A percentile compares a stretch with the other conserved stretches of the same genome.
Conservation (phyloP, 1,284 basidiomycete species). For the Tausonia pullulans region DNA sequence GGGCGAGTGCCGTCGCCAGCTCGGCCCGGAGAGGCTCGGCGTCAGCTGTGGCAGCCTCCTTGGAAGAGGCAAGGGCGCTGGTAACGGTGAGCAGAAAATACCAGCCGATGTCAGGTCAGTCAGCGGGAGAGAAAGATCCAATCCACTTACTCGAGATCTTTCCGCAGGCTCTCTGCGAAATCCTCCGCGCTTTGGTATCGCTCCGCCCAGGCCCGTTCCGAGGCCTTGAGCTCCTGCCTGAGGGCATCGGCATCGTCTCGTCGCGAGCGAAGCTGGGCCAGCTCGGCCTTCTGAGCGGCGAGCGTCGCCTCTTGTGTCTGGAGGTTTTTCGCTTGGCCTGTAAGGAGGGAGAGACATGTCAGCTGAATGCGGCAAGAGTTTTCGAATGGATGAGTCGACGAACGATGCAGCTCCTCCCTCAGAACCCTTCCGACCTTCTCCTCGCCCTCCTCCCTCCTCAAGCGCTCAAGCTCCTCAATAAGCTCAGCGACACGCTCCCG, state of each 20-base stretch:
- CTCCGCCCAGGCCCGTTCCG: constrained; percentile 25
- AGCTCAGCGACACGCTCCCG: constrained; percentile 27
- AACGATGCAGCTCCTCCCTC: constrained; percentile 28
- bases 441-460: constrained; percentile 21
- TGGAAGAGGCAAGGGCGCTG: constrained; percentile 22
- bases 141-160: constrained; percentile 33
- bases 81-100: too few relatives aligned
- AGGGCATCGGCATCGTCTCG: constrained; percentile 28
- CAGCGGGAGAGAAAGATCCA: too few relatives aligned
- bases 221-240: constrained; percentile 23
- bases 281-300: constrained; percentile 26
- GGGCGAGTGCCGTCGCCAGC: too few relatives aligned
- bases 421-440: constrained; percentile 23
- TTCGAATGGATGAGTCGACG: constrained; percentile 12
- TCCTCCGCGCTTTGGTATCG: constrained; percentile 26
- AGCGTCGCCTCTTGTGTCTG: constrained; percentile 22
- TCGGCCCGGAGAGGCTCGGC: too few relatives aligned
- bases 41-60: constrained; percentile 19
- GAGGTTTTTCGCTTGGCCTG: constrained; percentile 4
- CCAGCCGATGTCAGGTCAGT: background rate
- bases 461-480: constrained; percentile 30
- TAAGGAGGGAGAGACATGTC: background rate
- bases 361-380: background rate
- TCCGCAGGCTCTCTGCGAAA: constrained; percentile 28
- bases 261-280: constrained; percentile 27